Evolutionary conservation across 1,284 basidiomycete species (phyloP).

Genomic region (Xerocomus amazonicus): DNA sequence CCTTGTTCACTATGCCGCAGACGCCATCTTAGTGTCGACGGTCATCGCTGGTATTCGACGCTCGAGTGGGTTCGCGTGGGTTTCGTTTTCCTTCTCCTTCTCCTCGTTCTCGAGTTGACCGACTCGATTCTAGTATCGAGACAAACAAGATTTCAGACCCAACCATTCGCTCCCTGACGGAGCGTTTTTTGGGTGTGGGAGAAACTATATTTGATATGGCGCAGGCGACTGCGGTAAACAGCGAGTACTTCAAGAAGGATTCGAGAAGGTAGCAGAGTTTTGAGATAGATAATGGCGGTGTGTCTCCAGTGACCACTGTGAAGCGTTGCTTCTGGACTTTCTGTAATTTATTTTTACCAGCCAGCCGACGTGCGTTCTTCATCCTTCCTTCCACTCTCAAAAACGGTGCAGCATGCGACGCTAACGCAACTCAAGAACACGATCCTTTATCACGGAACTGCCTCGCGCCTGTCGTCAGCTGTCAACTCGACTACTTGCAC

Average conservation of each 20-base stretch:
- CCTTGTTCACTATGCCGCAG: slow-evolving; percentile 80
- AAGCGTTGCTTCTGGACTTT: slow-evolving; percentile 23
- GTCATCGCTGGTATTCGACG: slow-evolving; percentile 90
- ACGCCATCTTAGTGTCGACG: slow-evolving; percentile 85
- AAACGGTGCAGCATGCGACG: slow-evolving; percentile 22
- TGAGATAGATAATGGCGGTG: slow-evolving; percentile 1
- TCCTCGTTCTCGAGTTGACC: slow-evolving; percentile 2
- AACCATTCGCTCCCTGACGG: slow-evolving; percentile 70
- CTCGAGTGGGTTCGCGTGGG: slow-evolving; percentile 86
- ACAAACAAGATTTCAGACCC: slow-evolving; percentile 70
- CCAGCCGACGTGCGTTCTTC: slow-evolving; percentile 28
- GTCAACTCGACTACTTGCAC: too few relatives aligned
- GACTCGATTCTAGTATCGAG: slow-evolving; percentile 51
- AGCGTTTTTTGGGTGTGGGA: slow-evolving; percentile 82
- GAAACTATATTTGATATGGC: slow-evolving; percentile 86
- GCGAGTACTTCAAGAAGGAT: slow-evolving; percentile 68
- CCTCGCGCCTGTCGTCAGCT: slow-evolving; percentile 1
- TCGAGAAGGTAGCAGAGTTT: slow-evolving; percentile 27
- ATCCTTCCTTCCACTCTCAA: slow-evolving; percentile 15
- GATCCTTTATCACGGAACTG: slow-evolving; percentile 5
- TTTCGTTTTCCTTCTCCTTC: slow-evolving; percentile 23
- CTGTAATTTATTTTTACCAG: slow-evolving; percentile 29
- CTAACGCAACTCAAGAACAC: slow-evolving; percentile 9
- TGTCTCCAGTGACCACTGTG: slow-evolving; percentile 8
- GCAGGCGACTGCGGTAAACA: slow-evolving; percentile 78